Conservation (phyloP, 139 green algal genomes). For the Tetradesmus lagerheimii region DNA sequence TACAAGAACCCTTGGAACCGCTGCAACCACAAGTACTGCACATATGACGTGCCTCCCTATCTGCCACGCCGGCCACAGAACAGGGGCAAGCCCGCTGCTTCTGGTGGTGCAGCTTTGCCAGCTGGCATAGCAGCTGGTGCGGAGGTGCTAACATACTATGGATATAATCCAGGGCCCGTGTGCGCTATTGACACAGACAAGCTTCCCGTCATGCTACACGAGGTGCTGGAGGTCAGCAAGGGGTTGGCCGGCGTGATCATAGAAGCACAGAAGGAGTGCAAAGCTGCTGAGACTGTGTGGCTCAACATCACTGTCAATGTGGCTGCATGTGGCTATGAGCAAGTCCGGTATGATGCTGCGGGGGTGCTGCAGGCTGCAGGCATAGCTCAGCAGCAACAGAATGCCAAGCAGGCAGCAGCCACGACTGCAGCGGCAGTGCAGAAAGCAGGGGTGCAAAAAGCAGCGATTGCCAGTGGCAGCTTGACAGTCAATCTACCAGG, state of each 20-base stretch:
- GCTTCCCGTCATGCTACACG: background rate
- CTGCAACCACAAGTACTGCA: constrained; percentile 3
- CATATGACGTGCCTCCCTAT: background rate
- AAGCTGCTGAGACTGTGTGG: background rate
- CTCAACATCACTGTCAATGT: background rate
- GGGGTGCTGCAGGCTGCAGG: background rate
- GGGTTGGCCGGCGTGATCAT: background rate
- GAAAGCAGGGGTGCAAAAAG: background rate
- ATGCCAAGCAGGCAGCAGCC: background rate
- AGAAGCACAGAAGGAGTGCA: background rate
- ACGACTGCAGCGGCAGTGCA: background rate
- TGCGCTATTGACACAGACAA: background rate
- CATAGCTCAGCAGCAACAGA: background rate
- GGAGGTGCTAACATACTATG: background rate
- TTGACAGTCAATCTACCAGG: background rate
- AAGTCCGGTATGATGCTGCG: background rate
- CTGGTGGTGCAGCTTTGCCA: background rate
- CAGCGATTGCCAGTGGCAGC: background rate
- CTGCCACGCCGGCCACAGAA: background rate
- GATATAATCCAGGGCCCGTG: background rate
- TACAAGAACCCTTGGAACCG: background rate
- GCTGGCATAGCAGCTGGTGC: background rate
- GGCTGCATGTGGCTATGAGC: background rate
- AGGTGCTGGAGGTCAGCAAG: background rate
- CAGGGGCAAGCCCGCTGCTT: background rate